Evolutionary conservation across 805 yeast species (phyloP).

Genomic region (Wickerhamomyces strasburgensis): DNA sequence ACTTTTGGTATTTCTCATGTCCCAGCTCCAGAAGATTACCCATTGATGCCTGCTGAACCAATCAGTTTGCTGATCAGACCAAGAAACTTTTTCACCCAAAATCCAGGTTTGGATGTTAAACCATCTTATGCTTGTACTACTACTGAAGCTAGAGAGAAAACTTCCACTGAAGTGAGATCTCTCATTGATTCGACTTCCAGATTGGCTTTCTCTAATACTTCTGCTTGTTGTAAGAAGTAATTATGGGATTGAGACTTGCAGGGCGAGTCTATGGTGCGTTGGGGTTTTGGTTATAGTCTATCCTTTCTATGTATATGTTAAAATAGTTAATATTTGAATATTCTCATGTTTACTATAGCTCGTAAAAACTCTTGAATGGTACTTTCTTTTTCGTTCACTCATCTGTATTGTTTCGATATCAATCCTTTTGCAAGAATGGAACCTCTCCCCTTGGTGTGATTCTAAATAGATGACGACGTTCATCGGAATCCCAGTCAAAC

Average conservation of each 20-base stretch:
- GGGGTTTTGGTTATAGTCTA: too few species aligned
- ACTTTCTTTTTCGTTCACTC: too few species aligned
- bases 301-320: too few species aligned
- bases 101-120: slow-evolving; percentile 70
- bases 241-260: slow-evolving; percentile 8
- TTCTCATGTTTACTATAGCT: too few species aligned
- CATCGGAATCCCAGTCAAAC: slow-evolving; percentile 56
- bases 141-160: slow-evolving; percentile 32
- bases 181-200: slow-evolving; percentile 44
- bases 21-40: slow-evolving; percentile 90
- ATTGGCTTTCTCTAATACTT: slow-evolving; percentile 38
- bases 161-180: slow-evolving; percentile 35
- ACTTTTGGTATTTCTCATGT: slow-evolving; percentile 82
- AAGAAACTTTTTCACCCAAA: slow-evolving; percentile 70
- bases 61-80: slow-evolving; percentile 72
- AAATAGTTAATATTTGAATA: too few species aligned
- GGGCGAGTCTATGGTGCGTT: too few species aligned
- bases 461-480: slow-evolving; percentile 58
- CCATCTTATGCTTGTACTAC: slow-evolving; percentile 57
- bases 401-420: too few species aligned
- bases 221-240: slow-evolving; percentile 24
- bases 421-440: too few species aligned
- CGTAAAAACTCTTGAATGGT: too few species aligned
- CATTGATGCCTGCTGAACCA: slow-evolving; percentile 84
- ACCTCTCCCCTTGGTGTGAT: slow-evolving; percentile 56